Percentiles rank a stretch among this genome's conserved stretches.
Conservation (phyloP, 169 alveolate species). For the Amoebophrya sp. region DNA sequence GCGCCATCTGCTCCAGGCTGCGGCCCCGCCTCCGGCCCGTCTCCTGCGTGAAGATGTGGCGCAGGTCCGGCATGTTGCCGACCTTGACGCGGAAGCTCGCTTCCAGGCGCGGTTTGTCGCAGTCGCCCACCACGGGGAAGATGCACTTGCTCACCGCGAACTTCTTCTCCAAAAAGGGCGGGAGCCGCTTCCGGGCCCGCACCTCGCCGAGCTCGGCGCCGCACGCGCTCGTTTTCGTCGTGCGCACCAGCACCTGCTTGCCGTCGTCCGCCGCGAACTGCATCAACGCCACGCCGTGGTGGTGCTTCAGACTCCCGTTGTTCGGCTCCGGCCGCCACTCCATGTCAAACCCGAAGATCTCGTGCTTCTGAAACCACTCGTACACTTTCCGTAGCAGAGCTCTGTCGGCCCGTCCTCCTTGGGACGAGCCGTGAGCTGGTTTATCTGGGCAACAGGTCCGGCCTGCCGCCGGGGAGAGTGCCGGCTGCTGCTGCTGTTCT, state of each 20-base stretch:
- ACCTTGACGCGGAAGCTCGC: background rate
- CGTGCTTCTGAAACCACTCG: background rate
- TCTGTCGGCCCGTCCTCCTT: too few species aligned
- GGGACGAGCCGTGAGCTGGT: too few species aligned
- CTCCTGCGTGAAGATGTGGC: background rate
- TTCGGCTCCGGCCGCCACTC: background rate
- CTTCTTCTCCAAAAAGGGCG: background rate
- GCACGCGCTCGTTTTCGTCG: background rate
- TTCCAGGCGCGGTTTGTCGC: background rate
- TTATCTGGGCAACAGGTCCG: too few species aligned
- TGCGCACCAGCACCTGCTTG: background rate
- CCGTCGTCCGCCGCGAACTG: conserved; percentile 9
- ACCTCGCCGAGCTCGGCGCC: conserved; percentile 17
- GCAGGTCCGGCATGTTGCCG: background rate
- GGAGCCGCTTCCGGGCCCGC: background rate
- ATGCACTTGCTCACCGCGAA: background rate
- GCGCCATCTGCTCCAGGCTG: background rate
- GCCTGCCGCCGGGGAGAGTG: too few species aligned
- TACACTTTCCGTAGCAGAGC: background rate
- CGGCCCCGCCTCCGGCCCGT: background rate
- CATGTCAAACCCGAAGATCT: background rate
- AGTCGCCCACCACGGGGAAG: background rate
- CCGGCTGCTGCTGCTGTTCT: too few species aligned
- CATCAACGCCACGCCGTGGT: background rate
- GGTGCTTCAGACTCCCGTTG: background rate